Evolutionary conservation across 2,329 filamentous ascomycete genomes (phyloP), one percentile per base, ranked within the genome.

Genomic region (Phaeosphaeria sp.): DNA sequence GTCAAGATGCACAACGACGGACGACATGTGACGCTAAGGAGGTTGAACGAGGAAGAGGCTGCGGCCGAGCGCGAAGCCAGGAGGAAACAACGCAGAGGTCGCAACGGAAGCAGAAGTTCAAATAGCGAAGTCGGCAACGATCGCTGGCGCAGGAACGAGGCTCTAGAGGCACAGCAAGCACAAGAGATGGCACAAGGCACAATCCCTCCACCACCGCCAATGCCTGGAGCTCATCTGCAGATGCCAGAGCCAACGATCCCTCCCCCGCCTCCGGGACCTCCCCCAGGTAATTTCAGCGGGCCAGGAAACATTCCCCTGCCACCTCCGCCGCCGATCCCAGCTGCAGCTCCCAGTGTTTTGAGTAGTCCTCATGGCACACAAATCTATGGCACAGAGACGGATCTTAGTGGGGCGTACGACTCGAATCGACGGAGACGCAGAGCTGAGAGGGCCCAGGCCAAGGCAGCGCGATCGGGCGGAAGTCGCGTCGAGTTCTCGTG

Each of bases 1-100:
- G 82, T 89, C 43, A 87, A 87, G 68, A 86, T 88, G 82, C 86
- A 88, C 73, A 83, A 84, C 56, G 86, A 89, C 61, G 86, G 86
- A 22, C 81, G 86, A 7, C 84, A 87, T 66, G 86, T 89, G 36
- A 89, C 87, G 2, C 79, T 89, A 7, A 81, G 86, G 25, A 79
- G 86, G 13, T 76, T 89, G 24, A 86, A 85, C 11, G 84, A 87
- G 65, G 83, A 87, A 74, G 87, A 89, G 78, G 86, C 86, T 15
- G 84, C 84, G 9, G 85, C 85, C 6, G 84, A 85, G 60, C 83
- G 86, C 25, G 83, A 86, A 64, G 82, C 83, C 8, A 78, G 83
- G 59, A 79, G 82, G 48, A 76, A 79, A 15, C 70, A 78, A 27
- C 63, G 68, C 24, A 74, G 72, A 47, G 74, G 73, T 46, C 72